These are phyloP conservation scores for Phytophthora cactorum DNA, from an alignment of 352 stramenopile genomes.

Conservation along the genomic window DNA sequence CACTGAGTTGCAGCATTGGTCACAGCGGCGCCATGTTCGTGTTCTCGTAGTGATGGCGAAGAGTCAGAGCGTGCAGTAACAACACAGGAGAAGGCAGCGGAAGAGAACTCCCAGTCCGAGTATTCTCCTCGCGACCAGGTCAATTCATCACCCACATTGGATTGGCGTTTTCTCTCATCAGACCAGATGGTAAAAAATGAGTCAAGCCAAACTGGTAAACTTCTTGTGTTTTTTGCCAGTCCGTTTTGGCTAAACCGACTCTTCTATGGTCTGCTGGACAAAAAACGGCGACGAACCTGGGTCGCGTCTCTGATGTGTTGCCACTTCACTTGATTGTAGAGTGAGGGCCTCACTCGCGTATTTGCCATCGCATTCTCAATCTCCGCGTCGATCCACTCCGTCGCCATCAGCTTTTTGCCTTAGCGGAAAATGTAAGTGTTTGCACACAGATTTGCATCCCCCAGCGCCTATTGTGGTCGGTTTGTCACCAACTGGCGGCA, in stretches of 20 bases:
- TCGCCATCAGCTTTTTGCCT: constrained; percentile 16
- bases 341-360: constrained; percentile 15
- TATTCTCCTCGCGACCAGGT: neutral
- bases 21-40: neutral
- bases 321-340: constrained; percentile 9
- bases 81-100: neutral
- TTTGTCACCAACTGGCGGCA: constrained; percentile 10
- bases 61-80: constrained; percentile 23
- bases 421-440: constrained; percentile 9
- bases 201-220: neutral
- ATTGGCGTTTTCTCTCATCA: neutral
- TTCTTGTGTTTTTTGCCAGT: constrained; percentile 20
- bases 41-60: constrained; percentile 13
- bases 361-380: constrained; percentile 10
- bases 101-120: neutral
- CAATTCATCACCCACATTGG: neutral
- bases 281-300: constrained; percentile 10
- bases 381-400: neutral
- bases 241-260: constrained; percentile 11
- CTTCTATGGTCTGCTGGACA: constrained; percentile 16
- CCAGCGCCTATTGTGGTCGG: neutral
- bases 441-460: constrained; percentile 6
- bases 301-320: constrained; percentile 9
- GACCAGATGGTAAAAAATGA: constrained; percentile 14
- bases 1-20: constrained; percentile 15